Evolutionary conservation across 2,329 filamentous ascomycete genomes (phyloP), one percentile per base, ranked within the genome.

Genomic region (Talaromyces sp.): DNA sequence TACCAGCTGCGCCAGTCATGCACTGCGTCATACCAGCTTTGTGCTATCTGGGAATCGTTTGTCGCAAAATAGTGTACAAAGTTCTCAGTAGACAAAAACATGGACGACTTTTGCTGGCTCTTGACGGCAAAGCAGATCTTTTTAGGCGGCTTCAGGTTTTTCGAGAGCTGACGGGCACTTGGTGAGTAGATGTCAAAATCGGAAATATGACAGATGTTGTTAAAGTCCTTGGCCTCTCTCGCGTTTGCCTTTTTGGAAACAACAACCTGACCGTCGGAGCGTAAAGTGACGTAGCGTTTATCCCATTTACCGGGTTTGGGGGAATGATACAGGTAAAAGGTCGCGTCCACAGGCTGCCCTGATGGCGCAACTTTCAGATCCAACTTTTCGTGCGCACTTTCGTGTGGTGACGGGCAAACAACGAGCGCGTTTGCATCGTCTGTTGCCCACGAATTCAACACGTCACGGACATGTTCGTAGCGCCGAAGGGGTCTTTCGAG

Each of bases 1-100:
- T 96, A 96, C 91, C 92, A 96, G 73, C 90, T 96, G 61, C 93
- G 85, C 93, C 93, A 97, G 43, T 78, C 78, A 63, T 96, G 91
- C 1, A 96, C 82, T 26, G 83, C 82, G 17, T 83, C 80, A 68
- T 89, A 87, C 76, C 93, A 96, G 14, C 79, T 77, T n/a, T 83
- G 81, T 0, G 90, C 90, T 0, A 86, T 74, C 1, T 78, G 72
- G 5, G 82, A 78, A 67, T 97, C 90, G 51, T 91, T 90, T 1
- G 89, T 91, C 61, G 86, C 88, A 77, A 98, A 96, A 75, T 93
- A 96, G 70, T 98, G 93, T 3, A 96, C 89, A 70, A 91, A 98
- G 66, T 93, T 93, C 56, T 90, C 87, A 3, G 88, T 89, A 58
- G 88, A 88, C 58, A 91, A 78, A 69, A 97, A 97, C 69, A 96